Evolutionary conservation across 257 asterid genomes (phyloP).

Genomic region (Capsicum chinense): DNA sequence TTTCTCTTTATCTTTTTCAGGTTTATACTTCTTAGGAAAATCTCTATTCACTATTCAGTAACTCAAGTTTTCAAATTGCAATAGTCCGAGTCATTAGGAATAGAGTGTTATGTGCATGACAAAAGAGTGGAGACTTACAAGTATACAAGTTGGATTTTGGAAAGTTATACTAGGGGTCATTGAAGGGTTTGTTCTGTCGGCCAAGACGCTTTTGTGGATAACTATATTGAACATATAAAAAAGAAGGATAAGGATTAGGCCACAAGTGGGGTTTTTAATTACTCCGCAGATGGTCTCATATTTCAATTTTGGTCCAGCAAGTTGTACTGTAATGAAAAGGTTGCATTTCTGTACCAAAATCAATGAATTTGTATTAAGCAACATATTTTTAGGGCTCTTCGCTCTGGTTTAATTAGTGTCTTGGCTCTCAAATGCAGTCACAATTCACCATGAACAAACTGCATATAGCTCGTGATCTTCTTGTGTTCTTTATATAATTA

Average conservation of each 20-base stretch:
- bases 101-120: background rate
- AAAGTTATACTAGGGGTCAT: background rate
- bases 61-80: no score
- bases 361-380: background rate
- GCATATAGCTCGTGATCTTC: no score
- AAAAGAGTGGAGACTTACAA: background rate
- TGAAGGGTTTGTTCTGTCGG: background rate
- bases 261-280: background rate
- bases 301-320: background rate
- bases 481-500: no score
- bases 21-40: no score
- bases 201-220: slow-evolving; percentile 13
- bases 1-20: no score
- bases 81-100: no score
- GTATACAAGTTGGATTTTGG: background rate
- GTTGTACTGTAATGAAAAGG: background rate
- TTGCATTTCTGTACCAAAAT: background rate
- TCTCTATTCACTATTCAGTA: no score
- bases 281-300: background rate
- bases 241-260: background rate
- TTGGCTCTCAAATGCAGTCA: no score
- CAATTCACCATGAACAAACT: no score
- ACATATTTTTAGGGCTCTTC: no score
- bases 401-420: no score
- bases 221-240: background rate